phyloP scores from a whole-genome alignment of 495 filamentous ascomycete genomes.

The Penicillium macrosclerotiorum region DNA sequence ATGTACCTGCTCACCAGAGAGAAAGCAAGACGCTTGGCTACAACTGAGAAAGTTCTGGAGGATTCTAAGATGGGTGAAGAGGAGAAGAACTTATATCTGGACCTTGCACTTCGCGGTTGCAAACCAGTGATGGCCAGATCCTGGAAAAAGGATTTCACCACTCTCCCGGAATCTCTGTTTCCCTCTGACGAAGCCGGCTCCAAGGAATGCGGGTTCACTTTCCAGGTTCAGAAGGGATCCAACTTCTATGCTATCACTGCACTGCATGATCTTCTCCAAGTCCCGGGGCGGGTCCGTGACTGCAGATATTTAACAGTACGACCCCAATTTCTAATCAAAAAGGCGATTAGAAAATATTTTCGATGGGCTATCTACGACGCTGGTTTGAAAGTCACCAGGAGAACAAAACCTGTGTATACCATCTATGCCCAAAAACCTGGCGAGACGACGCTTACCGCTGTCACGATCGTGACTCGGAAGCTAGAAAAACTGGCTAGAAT shows the following conservation, averaged over 20 bases:
- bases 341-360: constrained; percentile 35
- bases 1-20: constrained; percentile 29
- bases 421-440: constrained; percentile 28
- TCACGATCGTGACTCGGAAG: constrained; percentile 27
- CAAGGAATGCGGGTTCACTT: constrained; percentile 39
- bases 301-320: constrained; percentile 21
- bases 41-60: constrained; percentile 23
- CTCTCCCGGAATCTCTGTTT: constrained; percentile 59
- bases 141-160: constrained; percentile 62
- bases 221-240: constrained; percentile 40
- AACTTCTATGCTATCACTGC: constrained; percentile 41
- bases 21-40: constrained; percentile 27
- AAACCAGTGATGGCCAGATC: constrained; percentile 54
- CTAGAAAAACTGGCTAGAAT: constrained; percentile 28
- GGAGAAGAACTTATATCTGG: constrained; percentile 54
- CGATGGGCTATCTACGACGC: constrained; percentile 45
- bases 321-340: constrained; percentile 32
- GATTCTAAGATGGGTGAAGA: constrained; percentile 43
- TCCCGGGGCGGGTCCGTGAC: constrained; percentile 43
- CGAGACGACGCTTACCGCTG: constrained; percentile 29
- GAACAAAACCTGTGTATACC: constrained; percentile 30
- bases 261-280: constrained; percentile 33
- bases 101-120: constrained; percentile 56
- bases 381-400: constrained; percentile 17
- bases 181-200: constrained; percentile 11